Base-by-base conservation (phyloP, 345 rosid species). In the Theobroma cacao region DNA sequence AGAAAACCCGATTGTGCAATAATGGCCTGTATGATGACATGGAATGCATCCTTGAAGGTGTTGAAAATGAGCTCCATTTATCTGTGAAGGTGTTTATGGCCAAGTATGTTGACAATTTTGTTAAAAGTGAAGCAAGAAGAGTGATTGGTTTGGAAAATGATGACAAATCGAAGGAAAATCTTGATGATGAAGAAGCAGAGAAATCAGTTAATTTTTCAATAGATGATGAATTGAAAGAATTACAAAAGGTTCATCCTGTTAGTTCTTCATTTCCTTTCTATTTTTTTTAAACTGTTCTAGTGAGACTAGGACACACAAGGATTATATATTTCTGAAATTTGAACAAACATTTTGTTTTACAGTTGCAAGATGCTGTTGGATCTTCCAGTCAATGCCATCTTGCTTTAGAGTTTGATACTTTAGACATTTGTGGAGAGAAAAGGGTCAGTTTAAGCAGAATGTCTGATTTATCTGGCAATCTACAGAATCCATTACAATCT, bases 51-150 rank as follows among this genome's bases (percentile, higher is more conserved):
- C 74, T 85, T 53, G 89, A 84, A 84, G 78, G 78, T 81, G 88
- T 93, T 36, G 90, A 82, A 84, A 81, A 81, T 56, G 94, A 93
- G 84, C 91, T 97, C 78, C 80, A 87, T 83, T 36, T 77, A 67
- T 90, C 93, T 84, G 80, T 86, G 50, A 82, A 84, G 89, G 75
- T 65, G 58, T 77, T 78, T 73, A 60, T 90, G 84, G 78, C 74
- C 53, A 85, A 88, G 22, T 91, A 90, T 88, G 69, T 81, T 78
- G 69, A 83, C 78, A 64, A 9, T 83, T 86, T 93, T 80, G 78
- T 97, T 38, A 66, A 87, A 82, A 90, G 84, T 74, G 96, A 87
- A 83, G 86, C 80, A 5, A 75, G 77, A 58, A 82, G 84, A 66
- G 59, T 85, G 18, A 76, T 79, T 75, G 81, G 36, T 72, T 62